Evolutionary conservation across 1,284 basidiomycete genomes (phyloP).

Genomic region (Pseudomicrostroma phylloplanum): DNA sequence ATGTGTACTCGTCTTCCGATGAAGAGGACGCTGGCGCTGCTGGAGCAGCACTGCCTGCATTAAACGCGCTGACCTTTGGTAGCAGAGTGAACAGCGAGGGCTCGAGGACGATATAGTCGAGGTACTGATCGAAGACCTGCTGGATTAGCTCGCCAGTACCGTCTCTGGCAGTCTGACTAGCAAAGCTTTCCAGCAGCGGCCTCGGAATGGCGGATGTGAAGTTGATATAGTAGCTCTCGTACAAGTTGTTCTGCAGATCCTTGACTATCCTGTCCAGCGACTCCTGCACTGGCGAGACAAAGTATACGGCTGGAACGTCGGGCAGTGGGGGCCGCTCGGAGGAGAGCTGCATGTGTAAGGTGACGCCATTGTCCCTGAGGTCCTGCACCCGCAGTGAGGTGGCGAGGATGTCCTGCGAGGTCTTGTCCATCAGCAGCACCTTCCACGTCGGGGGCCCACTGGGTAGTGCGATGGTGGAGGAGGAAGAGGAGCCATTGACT

Average conservation of each 20-base stretch:
- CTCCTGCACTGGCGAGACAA: conserved; percentile 79
- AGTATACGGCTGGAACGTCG: conserved; percentile 96
- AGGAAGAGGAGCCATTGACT: background rate
- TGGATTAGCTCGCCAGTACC: conserved; percentile 64
- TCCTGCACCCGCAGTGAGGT: conserved; percentile 93
- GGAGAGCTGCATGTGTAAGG: conserved; percentile 95
- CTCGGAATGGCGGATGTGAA: conserved; percentile 87
- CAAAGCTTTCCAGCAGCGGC: conserved; percentile 85
- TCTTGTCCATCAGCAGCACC: conserved; percentile 86
- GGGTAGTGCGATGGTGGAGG: conserved; percentile 17
- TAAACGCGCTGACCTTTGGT: conserved; percentile 47
- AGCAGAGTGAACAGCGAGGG: conserved; percentile 89
- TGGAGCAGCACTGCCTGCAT: background rate
- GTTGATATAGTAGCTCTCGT: conserved; percentile 89
- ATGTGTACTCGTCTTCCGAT: conserved; percentile 53
- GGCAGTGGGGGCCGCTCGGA: conserved; percentile 78
- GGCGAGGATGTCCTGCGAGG: conserved; percentile 90
- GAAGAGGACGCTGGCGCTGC: background rate
- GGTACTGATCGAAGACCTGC: conserved; percentile 63
- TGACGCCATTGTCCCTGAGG: conserved; percentile 89
- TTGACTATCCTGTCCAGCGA: conserved; percentile 66
- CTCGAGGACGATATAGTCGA: conserved; percentile 92
- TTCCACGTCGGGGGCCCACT: conserved; percentile 83
- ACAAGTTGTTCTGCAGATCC: conserved; percentile 73
- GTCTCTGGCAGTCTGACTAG: conserved; percentile 75